phyloP scores from a whole-genome alignment of 2,329 filamentous ascomycete species.

The Aspergillaceae sp. region DNA sequence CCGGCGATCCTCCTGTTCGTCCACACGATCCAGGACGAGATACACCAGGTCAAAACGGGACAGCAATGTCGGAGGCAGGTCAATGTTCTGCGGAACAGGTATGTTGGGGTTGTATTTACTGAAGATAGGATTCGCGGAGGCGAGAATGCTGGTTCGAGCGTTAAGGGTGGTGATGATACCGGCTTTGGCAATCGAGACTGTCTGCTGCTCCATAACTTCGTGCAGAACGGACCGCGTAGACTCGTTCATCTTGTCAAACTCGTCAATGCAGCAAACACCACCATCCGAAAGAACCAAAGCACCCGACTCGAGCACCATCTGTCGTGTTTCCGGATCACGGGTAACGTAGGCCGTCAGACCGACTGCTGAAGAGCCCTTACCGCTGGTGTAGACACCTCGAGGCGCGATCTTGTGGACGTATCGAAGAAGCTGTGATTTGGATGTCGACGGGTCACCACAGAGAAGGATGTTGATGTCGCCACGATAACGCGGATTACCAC shows the following conservation, averaged over 20 bases:
- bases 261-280: slow-evolving; percentile 69
- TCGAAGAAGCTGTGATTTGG: slow-evolving; percentile 87
- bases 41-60: slow-evolving; percentile 97
- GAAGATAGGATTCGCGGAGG: slow-evolving; percentile 94
- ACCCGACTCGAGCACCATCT: slow-evolving; percentile 66
- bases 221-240: slow-evolving; percentile 64
- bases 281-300: slow-evolving; percentile 66
- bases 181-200: slow-evolving; percentile 68
- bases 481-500: slow-evolving; percentile 88
- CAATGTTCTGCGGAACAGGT: slow-evolving; percentile 95
- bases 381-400: slow-evolving; percentile 69
- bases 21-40: slow-evolving; percentile 85
- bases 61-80: slow-evolving; percentile 86
- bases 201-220: slow-evolving; percentile 77
- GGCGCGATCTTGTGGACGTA: slow-evolving; percentile 98
- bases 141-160: slow-evolving; percentile 87
- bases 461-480: slow-evolving; percentile 96
- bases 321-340: slow-evolving; percentile 63
- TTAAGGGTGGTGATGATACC: slow-evolving; percentile 84
- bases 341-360: slow-evolving; percentile 72
- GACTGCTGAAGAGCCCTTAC: slow-evolving; percentile 67
- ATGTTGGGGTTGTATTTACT: slow-evolving; percentile 96
- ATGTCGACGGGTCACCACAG: slow-evolving; percentile 91
- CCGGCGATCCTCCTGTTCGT: slow-evolving; percentile 80
- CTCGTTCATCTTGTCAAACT: slow-evolving; percentile 75